phyloP scores from a whole-genome alignment of 2,329 filamentous ascomycete genomes.

The Trichoderma breve region DNA sequence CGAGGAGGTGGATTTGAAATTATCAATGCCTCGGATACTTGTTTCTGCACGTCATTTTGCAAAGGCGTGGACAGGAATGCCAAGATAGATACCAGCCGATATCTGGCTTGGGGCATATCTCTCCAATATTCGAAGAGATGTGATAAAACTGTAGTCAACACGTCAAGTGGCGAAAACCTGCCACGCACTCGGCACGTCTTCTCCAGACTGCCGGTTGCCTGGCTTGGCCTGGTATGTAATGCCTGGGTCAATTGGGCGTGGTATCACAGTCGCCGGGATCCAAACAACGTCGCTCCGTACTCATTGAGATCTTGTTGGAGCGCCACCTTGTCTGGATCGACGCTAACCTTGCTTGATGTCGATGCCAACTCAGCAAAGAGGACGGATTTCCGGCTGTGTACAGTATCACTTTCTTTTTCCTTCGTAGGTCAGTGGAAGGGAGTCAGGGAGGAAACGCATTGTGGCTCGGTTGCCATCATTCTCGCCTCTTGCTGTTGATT shows the following conservation, averaged over 20 bases:
- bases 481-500: neutral
- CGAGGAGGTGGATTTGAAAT: neutral
- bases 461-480: neutral
- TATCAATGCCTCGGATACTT: neutral
- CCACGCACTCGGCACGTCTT: neutral
- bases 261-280: neutral
- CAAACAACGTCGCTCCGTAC: neutral
- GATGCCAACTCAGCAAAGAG: neutral
- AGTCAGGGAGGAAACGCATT: neutral
- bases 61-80: neutral
- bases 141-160: neutral
- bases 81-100: neutral
- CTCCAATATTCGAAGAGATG: neutral
- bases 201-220: neutral
- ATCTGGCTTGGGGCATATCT: neutral
- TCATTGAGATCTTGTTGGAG: constrained; percentile 1
- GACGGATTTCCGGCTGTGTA: neutral
- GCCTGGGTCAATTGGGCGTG: neutral
- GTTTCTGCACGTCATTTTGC: neutral
- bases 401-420: neutral
- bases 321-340: constrained; percentile 6
- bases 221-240: neutral
- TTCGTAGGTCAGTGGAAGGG: neutral
- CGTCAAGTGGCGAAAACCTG: neutral
- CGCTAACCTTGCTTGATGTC: constrained; percentile 1